A percentile compares a stretch with the other conserved stretches of the same genome.
phyloP scores from a whole-genome alignment of 2,329 filamentous ascomycete species.

The Fonsecaea nubica region DNA sequence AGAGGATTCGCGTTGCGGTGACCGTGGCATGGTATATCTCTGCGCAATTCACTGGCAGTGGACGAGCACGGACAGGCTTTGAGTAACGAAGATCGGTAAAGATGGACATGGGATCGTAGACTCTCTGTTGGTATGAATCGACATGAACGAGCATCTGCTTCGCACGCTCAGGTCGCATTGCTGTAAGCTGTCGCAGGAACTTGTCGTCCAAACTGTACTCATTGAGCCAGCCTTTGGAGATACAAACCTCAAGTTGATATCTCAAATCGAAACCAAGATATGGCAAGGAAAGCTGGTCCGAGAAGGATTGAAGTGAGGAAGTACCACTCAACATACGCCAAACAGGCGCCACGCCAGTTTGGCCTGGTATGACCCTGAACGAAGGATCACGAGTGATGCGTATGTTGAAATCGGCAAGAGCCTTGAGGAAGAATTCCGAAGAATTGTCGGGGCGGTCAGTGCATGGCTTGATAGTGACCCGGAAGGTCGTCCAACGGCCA shows the following conservation, averaged over 20 bases:
- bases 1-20: conserved; percentile 83
- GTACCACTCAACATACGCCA: conserved; percentile 51
- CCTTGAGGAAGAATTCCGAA: conserved; percentile 45
- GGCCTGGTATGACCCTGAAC: conserved; percentile 50
- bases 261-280: conserved; percentile 72
- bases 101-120: conserved; percentile 74
- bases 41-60: conserved; percentile 74
- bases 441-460: background rate
- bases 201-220: conserved; percentile 73
- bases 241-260: conserved; percentile 91
- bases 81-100: conserved; percentile 61
- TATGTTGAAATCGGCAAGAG: conserved; percentile 77
- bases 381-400: conserved; percentile 51
- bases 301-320: conserved; percentile 12
- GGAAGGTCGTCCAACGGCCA: conserved; percentile 69
- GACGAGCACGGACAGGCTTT: conserved; percentile 57
- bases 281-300: conserved; percentile 38
- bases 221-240: conserved; percentile 78
- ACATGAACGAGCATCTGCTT: conserved; percentile 75
- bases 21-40: conserved; percentile 77
- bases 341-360: conserved; percentile 52
- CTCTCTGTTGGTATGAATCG: conserved; percentile 65
- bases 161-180: conserved; percentile 61
- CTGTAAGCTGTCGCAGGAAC: conserved; percentile 69
- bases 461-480: conserved; percentile 53